Percentiles rank a stretch among this genome's conserved stretches.
Evolutionary conservation across 2,329 filamentous ascomycete genomes (phyloP).

Genomic region (Fusarium coffeatum): DNA sequence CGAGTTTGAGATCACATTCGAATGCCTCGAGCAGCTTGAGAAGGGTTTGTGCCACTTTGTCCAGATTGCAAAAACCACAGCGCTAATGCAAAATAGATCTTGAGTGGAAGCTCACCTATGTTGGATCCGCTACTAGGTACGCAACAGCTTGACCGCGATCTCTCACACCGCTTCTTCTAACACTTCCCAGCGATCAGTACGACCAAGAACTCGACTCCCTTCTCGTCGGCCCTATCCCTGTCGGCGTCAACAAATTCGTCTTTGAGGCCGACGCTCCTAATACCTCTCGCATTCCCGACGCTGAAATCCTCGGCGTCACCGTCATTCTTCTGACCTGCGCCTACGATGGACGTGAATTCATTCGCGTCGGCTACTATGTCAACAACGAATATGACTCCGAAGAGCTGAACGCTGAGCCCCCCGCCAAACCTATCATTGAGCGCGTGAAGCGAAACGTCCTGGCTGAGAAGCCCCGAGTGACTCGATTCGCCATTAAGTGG

Average conservation of each 20-base stretch:
- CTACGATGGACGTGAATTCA: conserved; percentile 96
- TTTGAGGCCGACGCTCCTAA: conserved; percentile 96
- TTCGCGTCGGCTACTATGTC: conserved; percentile 98
- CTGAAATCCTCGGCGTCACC: conserved; percentile 95
- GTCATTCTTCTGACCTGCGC: conserved; percentile 96
- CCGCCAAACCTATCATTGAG: conserved; percentile 91
- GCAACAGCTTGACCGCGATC: conserved; percentile 51
- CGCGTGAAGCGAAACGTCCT: conserved; percentile 92
- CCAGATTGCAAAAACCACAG: background rate
- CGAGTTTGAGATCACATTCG: conserved; percentile 98
- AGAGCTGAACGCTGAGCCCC: conserved; percentile 88
- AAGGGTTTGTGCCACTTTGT: conserved; percentile 71
- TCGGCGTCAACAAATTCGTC: conserved; percentile 98
- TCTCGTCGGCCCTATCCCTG: conserved; percentile 95
- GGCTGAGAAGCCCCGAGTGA: conserved; percentile 96
- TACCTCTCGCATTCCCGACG: conserved; percentile 88
- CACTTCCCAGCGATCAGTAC: conserved; percentile 79
- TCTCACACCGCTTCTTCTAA: conserved; percentile 40
- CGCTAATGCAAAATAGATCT: conserved; percentile 72
- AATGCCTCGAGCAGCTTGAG: conserved; percentile 93
- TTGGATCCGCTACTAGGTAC: conserved; percentile 96
- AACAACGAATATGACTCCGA: conserved; percentile 99
- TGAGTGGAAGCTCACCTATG: conserved; percentile 99
- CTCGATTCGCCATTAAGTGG: conserved; percentile 99
- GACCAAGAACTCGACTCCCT: conserved; percentile 98